A percentile compares a stretch with the other conserved stretches of the same genome.
Evolutionary conservation across 2,329 filamentous ascomycete genomes (phyloP).

Genomic region (Cercospora sojina): DNA sequence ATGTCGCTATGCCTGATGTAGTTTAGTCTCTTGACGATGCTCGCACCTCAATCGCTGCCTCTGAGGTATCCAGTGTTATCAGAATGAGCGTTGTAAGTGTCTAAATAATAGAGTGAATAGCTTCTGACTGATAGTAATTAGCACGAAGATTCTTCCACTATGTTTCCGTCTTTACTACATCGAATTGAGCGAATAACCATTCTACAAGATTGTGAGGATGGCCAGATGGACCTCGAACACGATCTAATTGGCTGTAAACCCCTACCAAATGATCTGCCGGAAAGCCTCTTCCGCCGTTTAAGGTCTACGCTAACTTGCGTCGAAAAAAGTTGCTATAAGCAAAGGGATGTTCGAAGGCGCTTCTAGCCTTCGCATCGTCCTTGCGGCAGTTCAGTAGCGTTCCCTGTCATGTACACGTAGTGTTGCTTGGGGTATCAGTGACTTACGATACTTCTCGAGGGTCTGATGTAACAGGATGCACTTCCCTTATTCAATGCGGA

Average conservation of each 20-base stretch:
- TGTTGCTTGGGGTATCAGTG: neutral
- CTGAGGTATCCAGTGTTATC: neutral
- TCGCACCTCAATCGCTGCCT: neutral
- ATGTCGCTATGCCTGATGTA: neutral
- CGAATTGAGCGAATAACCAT: neutral
- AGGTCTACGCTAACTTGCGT: no score
- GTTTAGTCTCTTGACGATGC: neutral
- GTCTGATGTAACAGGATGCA: neutral
- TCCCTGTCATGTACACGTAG: neutral
- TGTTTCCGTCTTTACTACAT: neutral
- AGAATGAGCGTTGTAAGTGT: neutral
- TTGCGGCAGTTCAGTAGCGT: neutral
- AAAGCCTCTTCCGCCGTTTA: no score
- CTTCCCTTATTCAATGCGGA: neutral
- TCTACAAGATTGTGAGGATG: neutral
- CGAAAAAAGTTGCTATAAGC: no score
- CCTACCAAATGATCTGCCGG: no score
- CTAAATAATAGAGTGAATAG: neutral
- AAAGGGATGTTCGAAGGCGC: neutral
- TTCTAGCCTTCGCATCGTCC: neutral
- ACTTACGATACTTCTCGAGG: neutral
- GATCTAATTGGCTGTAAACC: no score
- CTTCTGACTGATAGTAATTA: neutral
- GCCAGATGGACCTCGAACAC: no score
- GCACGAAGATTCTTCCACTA: neutral